Base-by-base conservation (phyloP, 2,329 filamentous ascomycete genomes). In the Xylariaceae sp. region DNA sequence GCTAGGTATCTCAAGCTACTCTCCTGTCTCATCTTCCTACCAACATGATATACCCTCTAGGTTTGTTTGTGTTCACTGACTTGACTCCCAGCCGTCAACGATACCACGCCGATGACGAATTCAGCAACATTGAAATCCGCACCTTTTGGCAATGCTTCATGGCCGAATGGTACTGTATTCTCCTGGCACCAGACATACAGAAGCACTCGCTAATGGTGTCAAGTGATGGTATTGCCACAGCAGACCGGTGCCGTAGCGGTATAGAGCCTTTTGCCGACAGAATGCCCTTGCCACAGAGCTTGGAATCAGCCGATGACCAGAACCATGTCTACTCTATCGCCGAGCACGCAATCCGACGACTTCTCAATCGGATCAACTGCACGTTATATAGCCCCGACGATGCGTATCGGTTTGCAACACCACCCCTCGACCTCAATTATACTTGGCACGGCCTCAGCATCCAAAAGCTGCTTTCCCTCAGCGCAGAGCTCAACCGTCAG, bases 91-190 rank as follows among this genome's bases (percentile, higher is more conserved):
- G 61, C 38, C 59, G 59, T 39, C 56, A 57, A 33, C 45, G 54
- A 9, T 51, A 57, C 38, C 47, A 58, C 43, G 49, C 59, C 7
- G 58, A 57, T 38, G 49, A 54, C 13, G 59, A 64, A 17, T 61
- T 57, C 11, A 63, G 76, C 51, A 77, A 83, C 56, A 64, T 75
- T 16, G 75, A 77, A 50, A 71, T 80, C 38, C 75, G 86, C 51
- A 80, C 82, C 1, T 89, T 86, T 58, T 90, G 87, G 87, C 86
- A 86, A 31, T 88, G 84, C 63, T 74, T 89, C 51, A 85, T 89
- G 60, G 74, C 88, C 31, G 87, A 90, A 70, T 89, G 82, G 82
- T 85, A 67, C 58, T 59, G 13, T n/a, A n/a, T n/a, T 28, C 47
- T 36, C 6, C 22, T 14, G 16, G 16, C 40, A 28, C 10, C 2